Base-by-base conservation (phyloP, 441 rosid species). In the Hura crepitans region DNA sequence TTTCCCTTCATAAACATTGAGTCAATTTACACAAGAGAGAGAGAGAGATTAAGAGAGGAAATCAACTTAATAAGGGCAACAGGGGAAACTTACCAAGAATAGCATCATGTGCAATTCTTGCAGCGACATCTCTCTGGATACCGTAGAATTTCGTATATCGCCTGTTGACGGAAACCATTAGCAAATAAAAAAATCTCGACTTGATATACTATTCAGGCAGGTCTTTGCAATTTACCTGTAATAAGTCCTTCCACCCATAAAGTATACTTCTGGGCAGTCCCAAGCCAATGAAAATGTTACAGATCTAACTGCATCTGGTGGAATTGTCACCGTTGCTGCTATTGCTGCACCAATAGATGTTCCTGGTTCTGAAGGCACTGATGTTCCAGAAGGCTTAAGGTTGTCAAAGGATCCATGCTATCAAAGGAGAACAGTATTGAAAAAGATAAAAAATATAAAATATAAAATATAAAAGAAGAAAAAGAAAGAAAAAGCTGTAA, bases 331-430 rank as follows among this genome's bases (percentile, higher is more conserved):
- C 39, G 98, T 80, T 42, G 97, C 93, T 58, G 96, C 89, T 74
- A 93, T 83, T 47, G 97, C 96, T 68, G 98, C 97, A 73, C 97
- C 97, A 3, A 91, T 89, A 7, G 96, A 91, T 66, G 98, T 87
- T 63, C 93, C 93, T 3, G 78, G 81, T 60, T 86, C 89, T 57
- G 97, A 89, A 60, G 91, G 85, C 68, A 60, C 68, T 25, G 75
- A 77, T 5, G 53, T 69, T 50, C 81, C 84, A 62, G 75, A 46
- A 68, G 85, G 39, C 64, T 77, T 73, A 18, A 89, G 83, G 65
- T 72, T 74, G 81, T 86, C 88, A 76, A 93, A 90, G 70, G 89
- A 85, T 73, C 96, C 93, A 62, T 87, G 83, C 96, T 93, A 74
- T 64, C 69, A 74, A 62, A 74, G 68, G 30, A 31, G 39, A 7